phyloP scores from a whole-genome alignment of 805 yeast species.

The Candida bentonensis region DNA sequence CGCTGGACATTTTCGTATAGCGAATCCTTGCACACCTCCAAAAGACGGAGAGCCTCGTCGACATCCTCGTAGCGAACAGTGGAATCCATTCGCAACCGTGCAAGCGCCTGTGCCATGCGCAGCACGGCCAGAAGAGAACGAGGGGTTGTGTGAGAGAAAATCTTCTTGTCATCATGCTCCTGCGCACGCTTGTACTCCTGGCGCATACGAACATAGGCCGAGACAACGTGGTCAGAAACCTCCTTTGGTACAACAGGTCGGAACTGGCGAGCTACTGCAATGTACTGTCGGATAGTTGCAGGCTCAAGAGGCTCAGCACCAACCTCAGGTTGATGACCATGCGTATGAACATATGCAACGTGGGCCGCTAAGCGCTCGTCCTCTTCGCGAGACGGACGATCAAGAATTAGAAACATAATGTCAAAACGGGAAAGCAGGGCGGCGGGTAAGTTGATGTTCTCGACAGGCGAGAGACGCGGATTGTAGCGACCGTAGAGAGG shows the following conservation, averaged over 20 bases:
- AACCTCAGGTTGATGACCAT: slow-evolving; percentile 63
- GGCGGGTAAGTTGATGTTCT: slow-evolving; percentile 92
- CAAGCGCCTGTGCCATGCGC: slow-evolving; percentile 89
- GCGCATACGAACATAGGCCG: slow-evolving; percentile 78
- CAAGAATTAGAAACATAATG: slow-evolving; percentile 72
- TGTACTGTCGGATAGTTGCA: slow-evolving; percentile 68
- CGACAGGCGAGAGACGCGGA: slow-evolving; percentile 78
- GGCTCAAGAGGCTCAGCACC: slow-evolving; percentile 62
- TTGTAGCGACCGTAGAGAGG: slow-evolving; percentile 93
- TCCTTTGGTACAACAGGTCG: slow-evolving; percentile 75
- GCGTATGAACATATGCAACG: slow-evolving; percentile 93
- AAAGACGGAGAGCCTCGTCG: slow-evolving; percentile 84
- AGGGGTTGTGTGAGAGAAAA: slow-evolving; percentile 88
- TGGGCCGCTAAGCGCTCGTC: slow-evolving; percentile 86
- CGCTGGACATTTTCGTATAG: slow-evolving; percentile 39
- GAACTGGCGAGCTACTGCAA: slow-evolving; percentile 69
- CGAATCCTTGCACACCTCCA: slow-evolving; percentile 77
- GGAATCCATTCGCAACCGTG: slow-evolving; percentile 71
- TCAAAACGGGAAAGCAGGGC: slow-evolving; percentile 93
- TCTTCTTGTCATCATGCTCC: slow-evolving; percentile 42
- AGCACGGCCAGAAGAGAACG: slow-evolving; percentile 84
- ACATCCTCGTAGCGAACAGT: slow-evolving; percentile 67
- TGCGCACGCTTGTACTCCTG: slow-evolving; percentile 77
- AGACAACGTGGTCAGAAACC: slow-evolving; percentile 78
- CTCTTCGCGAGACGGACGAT: slow-evolving; percentile 61